Conservation (phyloP, 2,329 filamentous ascomycete species). For the Diaporthe ampelina region DNA sequence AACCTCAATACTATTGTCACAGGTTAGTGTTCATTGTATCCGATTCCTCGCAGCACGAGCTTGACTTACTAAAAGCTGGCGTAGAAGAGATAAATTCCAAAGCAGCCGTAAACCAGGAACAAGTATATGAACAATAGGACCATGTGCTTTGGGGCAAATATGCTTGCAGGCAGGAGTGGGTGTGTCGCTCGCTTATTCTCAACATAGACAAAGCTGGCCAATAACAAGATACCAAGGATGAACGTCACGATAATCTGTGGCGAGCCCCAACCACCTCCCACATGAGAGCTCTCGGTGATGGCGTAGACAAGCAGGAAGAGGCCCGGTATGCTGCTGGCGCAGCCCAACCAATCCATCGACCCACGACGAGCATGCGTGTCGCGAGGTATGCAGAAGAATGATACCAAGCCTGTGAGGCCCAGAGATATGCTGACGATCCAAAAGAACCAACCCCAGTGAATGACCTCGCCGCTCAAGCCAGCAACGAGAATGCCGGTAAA, state of each 20-base stretch:
- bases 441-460: slow-evolving; percentile 72
- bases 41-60: neutral
- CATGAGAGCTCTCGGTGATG: slow-evolving; percentile 75
- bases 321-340: slow-evolving; percentile 66
- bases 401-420: slow-evolving; percentile 56
- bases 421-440: slow-evolving; percentile 67
- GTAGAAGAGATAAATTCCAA: slow-evolving; percentile 63
- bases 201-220: neutral
- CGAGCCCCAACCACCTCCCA: slow-evolving; percentile 72
- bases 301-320: slow-evolving; percentile 76
- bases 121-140: neutral
- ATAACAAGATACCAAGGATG: slow-evolving; percentile 56
- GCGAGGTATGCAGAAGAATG: slow-evolving; percentile 34
- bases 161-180: slow-evolving; percentile 14
- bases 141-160: slow-evolving; percentile 20
- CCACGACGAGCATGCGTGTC: slow-evolving; percentile 50
- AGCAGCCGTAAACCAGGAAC: slow-evolving; percentile 10
- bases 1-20: slow-evolving; percentile 61
- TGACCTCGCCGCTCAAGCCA: slow-evolving; percentile 66
- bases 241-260: slow-evolving; percentile 76
- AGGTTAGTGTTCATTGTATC: slow-evolving; percentile 44
- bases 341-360: slow-evolving; percentile 75
- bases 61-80: slow-evolving; percentile 71
- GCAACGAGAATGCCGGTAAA: slow-evolving; percentile 71
- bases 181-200: neutral